Evolutionary conservation across 192 early-diverging fungal species (phyloP), one percentile per base, ranked within the genome.

Genomic region (Coemansia asiatica): DNA sequence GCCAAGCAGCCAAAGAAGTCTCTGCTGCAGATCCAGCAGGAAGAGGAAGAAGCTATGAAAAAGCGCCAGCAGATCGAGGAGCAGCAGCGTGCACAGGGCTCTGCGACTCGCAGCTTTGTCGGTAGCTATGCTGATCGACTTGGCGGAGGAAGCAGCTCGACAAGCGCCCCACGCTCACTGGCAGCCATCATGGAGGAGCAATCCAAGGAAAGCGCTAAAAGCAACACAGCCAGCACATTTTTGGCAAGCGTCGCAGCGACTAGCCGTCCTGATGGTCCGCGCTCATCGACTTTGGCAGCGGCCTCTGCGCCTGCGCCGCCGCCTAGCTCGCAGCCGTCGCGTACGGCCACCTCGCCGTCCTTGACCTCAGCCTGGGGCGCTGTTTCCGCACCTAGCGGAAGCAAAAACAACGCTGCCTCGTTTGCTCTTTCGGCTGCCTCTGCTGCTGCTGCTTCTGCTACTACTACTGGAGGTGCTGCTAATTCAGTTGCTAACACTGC

Each of bases 11-110:
- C 78, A n/a, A 75, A 75, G 40, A 81, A 81, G 54, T 72, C 78
- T 31, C 61, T 83, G 16, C 44, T 79, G 67, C 75, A 83, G 60
- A 83, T 83, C 21, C 81, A 83, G 66, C 73, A 75, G 49, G 81
- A 83, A 31, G 76, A 83, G 50, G 75, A 83, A 56, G 73, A 66
- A 31, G 67, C 69, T 1, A 60, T 54, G 38, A 65, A 65, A 50
- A 69, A 62, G 38, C 75, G 69, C 44, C 78, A 72, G 47, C 60
- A 57, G 29, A 64, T 63, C 21, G 64, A 72, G 23, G 62, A 62
- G 22, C 57, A 71, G 59, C 64, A 68, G 61, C 73, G 66, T 15
- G 54, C 56, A 13, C 44, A 40, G 23, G 27, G 21, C 2, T 61
- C 49, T 4, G 28, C 40, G 0, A 13, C 69, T 2, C 56, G 55